Conservation (phyloP, 202 grass and related monocot species). For the Carex arenaria region DNA sequence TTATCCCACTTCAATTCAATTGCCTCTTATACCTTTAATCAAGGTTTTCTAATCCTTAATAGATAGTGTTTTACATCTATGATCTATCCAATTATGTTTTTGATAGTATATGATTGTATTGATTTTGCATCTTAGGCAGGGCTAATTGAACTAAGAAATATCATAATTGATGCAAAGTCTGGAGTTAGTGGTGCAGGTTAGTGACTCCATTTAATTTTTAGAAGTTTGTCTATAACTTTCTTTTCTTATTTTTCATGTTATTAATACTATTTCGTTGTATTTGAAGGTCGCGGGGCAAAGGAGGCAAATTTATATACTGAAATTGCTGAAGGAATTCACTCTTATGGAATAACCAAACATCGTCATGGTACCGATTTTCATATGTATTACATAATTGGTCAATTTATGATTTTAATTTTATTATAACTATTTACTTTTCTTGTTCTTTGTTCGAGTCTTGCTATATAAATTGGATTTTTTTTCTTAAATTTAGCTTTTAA, state of each 20-base stretch:
- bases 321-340: slow-evolving; percentile 87
- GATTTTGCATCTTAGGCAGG: slow-evolving; percentile 43
- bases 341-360: slow-evolving; percentile 91
- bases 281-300: slow-evolving; percentile 93
- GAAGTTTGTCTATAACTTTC: background rate
- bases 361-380: slow-evolving; percentile 60
- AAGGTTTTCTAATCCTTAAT: slow-evolving; percentile 42
- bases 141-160: slow-evolving; percentile 73
- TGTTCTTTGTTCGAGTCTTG: background rate
- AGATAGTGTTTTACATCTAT: background rate
- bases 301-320: slow-evolving; percentile 98
- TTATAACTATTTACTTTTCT: slow-evolving; percentile 3
- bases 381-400: background rate
- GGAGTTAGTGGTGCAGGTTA: slow-evolving; percentile 92
- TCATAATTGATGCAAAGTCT: slow-evolving; percentile 96
- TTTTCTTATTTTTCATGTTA: slow-evolving; percentile 5
- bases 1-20: slow-evolving; percentile 93
- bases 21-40: slow-evolving; percentile 88
- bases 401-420: background rate
- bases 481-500: background rate
- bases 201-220: background rate
- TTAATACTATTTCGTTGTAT: slow-evolving; percentile 5
- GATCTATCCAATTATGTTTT: background rate
- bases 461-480: background rate
- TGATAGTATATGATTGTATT: slow-evolving; percentile 20